A percentile compares a stretch with the other conserved stretches of the same genome.
These are phyloP conservation scores for Chalaropsis thielavioides DNA, from an alignment of 2,329 filamentous ascomycete species.

Conservation along the genomic window DNA sequence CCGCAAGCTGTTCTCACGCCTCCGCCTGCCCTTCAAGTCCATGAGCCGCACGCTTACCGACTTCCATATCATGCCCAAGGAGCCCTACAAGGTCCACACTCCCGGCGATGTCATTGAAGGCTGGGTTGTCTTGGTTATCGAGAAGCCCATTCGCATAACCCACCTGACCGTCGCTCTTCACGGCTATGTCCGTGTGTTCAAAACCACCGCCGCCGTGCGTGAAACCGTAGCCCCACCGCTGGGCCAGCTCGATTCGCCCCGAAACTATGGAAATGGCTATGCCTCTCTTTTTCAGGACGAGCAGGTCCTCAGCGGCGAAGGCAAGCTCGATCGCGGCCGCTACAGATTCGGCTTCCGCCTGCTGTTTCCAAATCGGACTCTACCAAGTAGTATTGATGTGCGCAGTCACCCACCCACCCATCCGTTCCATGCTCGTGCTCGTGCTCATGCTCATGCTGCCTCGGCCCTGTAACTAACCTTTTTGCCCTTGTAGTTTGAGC, in stretches of 20 bases:
- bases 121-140: slow-evolving; percentile 54
- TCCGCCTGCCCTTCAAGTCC: slow-evolving; percentile 35
- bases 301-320: slow-evolving; percentile 63
- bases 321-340: slow-evolving; percentile 55
- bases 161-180: slow-evolving; percentile 66
- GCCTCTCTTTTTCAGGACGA: slow-evolving; percentile 76
- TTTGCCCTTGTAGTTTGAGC: slow-evolving; percentile 57
- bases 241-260: slow-evolving; percentile 19
- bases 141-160: slow-evolving; percentile 63
- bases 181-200: slow-evolving; percentile 67
- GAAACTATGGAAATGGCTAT: slow-evolving; percentile 61
- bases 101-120: slow-evolving; percentile 63
- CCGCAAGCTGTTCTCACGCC: slow-evolving; percentile 34
- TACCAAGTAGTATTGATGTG: slow-evolving; percentile 93
- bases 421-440: too few relatives aligned
- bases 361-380: slow-evolving; percentile 49
- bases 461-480: neutral
- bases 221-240: slow-evolving; percentile 25
- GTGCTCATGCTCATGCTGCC: neutral
- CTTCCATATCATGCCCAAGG: slow-evolving; percentile 62
- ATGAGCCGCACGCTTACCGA: slow-evolving; percentile 54
- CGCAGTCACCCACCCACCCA: slow-evolving; percentile 25
- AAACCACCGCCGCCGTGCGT: slow-evolving; percentile 45
- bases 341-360: slow-evolving; percentile 71
- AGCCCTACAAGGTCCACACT: slow-evolving; percentile 62